These are phyloP conservation scores for Lasiosphaeriaceae sp. DNA, from an alignment of 495 filamentous ascomycete genomes.

Conservation along the genomic window DNA sequence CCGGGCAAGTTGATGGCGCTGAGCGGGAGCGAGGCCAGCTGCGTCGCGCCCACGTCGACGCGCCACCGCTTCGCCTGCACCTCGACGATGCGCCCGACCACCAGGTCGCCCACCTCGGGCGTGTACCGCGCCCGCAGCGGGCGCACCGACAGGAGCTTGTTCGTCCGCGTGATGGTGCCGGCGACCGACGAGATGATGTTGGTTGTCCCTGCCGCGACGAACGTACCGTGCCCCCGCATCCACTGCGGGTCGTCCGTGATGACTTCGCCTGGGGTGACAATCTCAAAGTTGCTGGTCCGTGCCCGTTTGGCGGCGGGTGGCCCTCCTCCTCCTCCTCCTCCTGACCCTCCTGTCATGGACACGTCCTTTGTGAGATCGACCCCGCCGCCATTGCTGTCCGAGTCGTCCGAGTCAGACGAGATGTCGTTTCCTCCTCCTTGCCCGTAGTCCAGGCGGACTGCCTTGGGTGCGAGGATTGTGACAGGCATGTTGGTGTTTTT, in stretches of 20 bases:
- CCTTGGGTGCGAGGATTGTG: slow-evolving; percentile 68
- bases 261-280: slow-evolving; percentile 86
- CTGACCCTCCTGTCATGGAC: slow-evolving; percentile 54
- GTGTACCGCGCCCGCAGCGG: slow-evolving; percentile 91
- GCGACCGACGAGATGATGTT: slow-evolving; percentile 82
- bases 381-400: slow-evolving; percentile 29
- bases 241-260: slow-evolving; percentile 91
- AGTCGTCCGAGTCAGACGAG: slow-evolving; percentile 39
- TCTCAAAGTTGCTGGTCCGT: slow-evolving; percentile 15
- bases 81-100: slow-evolving; percentile 88
- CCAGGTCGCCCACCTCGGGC: slow-evolving; percentile 92
- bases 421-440: slow-evolving; percentile 21
- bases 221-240: slow-evolving; percentile 94
- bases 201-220: slow-evolving; percentile 53
- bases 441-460: slow-evolving; percentile 15
- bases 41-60: slow-evolving; percentile 82
- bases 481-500: slow-evolving; percentile 60
- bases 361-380: slow-evolving; percentile 54
- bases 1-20: slow-evolving; percentile 91
- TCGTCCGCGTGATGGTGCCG: slow-evolving; percentile 82
- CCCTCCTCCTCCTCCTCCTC: slow-evolving; percentile 5
- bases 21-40: slow-evolving; percentile 78
- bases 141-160: slow-evolving; percentile 88
- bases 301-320: slow-evolving; percentile 4
- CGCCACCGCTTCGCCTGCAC: slow-evolving; percentile 89